Conservation (phyloP, 139 green algal species). For the Picochlorum sp. region DNA sequence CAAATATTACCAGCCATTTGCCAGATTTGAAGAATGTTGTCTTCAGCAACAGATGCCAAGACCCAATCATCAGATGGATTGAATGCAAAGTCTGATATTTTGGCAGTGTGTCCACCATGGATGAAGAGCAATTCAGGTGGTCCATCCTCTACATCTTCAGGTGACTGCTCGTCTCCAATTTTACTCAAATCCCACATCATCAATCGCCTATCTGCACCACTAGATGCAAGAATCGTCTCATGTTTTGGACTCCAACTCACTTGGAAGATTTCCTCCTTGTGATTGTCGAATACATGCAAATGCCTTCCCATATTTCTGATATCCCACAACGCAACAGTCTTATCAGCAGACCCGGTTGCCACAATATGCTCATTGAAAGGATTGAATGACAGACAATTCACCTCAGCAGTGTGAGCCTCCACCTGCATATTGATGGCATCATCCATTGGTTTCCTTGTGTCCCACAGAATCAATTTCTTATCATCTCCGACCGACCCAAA, state of each 20-base stretch:
- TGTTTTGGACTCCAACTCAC: slow-evolving; percentile 90
- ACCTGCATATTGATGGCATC: slow-evolving; percentile 18
- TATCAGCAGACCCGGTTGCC: slow-evolving; percentile 91
- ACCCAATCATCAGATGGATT: slow-evolving; percentile 92
- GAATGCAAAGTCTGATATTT: slow-evolving; percentile 93
- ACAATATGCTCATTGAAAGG: slow-evolving; percentile 94
- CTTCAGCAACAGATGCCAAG: slow-evolving; percentile 88
- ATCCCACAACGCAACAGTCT: slow-evolving; percentile 91
- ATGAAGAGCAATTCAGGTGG: slow-evolving; percentile 94
- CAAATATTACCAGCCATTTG: slow-evolving; percentile 94
- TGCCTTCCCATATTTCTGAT: slow-evolving; percentile 77
- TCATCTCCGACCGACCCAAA: slow-evolving; percentile 97
- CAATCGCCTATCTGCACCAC: slow-evolving; percentile 86
- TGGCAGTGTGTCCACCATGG: slow-evolving; percentile 87
- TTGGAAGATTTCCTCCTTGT: slow-evolving; percentile 96
- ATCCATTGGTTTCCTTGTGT: slow-evolving; percentile 58
- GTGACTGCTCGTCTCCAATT: slow-evolving; percentile 89
- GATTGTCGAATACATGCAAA: slow-evolving; percentile 88
- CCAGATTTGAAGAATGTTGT: slow-evolving; percentile 99
- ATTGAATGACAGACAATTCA: slow-evolving; percentile 99
- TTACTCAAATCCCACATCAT: slow-evolving; percentile 96
- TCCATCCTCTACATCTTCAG: slow-evolving; percentile 93
- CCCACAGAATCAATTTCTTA: slow-evolving; percentile 92
- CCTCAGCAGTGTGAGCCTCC: slow-evolving; percentile 83
- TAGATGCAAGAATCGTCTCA: slow-evolving; percentile 91